These are phyloP conservation scores for Pseudocercospora cruenta DNA, from an alignment of 2,329 filamentous ascomycete genomes.

Conservation along the genomic window DNA sequence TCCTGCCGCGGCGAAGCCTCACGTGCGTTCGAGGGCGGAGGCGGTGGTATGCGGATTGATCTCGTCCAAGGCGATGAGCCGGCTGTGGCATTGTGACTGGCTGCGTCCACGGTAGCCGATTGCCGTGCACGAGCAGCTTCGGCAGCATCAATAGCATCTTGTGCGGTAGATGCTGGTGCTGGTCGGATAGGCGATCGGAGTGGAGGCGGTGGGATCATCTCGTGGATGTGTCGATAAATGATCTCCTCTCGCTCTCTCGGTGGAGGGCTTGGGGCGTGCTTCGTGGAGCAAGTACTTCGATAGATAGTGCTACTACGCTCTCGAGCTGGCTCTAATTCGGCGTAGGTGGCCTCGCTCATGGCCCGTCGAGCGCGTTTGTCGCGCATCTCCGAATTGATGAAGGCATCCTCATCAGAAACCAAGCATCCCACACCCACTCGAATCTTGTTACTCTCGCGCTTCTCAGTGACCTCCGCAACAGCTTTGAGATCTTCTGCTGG, in stretches of 20 bases:
- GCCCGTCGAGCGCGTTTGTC: constrained; percentile 19
- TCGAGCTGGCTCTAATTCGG: constrained; percentile 19
- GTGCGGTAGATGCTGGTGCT: constrained; percentile 20
- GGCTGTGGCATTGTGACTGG: background rate
- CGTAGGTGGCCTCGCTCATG: constrained; percentile 29
- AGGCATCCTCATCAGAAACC: constrained; percentile 28
- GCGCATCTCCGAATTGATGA: constrained; percentile 24
- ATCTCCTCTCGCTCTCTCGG: constrained; percentile 8
- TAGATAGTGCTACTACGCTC: background rate
- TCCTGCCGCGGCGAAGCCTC: background rate
- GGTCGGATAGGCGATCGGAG: background rate
- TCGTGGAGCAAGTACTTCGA: background rate
- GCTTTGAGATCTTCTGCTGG: constrained; percentile 29
- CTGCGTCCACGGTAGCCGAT: constrained; percentile 1
- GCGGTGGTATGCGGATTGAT: constrained; percentile 8
- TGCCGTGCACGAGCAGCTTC: constrained; percentile 1
- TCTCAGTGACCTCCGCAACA: constrained; percentile 24
- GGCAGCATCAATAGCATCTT: constrained; percentile 24
- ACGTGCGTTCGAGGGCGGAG: background rate
- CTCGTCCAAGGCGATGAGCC: background rate
- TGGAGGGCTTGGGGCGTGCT: background rate
- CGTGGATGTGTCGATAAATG: constrained; percentile 22
- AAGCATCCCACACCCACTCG: constrained; percentile 33
- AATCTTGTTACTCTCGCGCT: constrained; percentile 33
- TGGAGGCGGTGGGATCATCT: constrained; percentile 12